Base-by-base conservation (phyloP, 2,329 filamentous ascomycete genomes). In the Alternaria triticimaculans region DNA sequence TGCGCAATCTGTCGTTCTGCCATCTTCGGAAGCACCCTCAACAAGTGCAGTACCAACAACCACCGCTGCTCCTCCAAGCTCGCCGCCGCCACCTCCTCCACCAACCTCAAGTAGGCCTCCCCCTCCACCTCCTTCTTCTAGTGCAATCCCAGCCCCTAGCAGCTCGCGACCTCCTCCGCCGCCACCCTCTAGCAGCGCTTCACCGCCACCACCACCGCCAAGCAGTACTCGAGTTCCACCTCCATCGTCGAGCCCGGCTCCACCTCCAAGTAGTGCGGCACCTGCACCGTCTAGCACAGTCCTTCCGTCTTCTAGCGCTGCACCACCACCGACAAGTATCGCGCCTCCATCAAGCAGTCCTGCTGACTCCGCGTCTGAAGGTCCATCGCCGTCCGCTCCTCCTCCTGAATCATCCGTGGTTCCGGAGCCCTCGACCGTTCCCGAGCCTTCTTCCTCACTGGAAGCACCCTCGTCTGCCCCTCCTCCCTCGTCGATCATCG, bases 341-440 rank as follows among this genome's bases (percentile, higher is more conserved):
- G 62, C 62, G 49, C 59, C 66, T 63, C 60, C 60, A 59, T 65
- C 68, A 62, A 69, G 69, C 64, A 69, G 65, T 59, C 45, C 60
- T 64, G 67, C 72, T 74, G 66, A 76, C 68, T 64, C 65, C 23
- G 53, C 63, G 30, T 69, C 70, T 58, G 62, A 71, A 74, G 70
- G 28, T 56, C 56, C 70, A 21, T 49, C 63, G 12, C 49, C 58
- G 30, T 53, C 57, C 6, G n/a, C 43, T 33, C 23, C 41, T n/a
- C 21, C 50, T 8, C 11, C n/a, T 9, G 50, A 44, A 51, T 50
- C 50, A 12, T 51, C 65, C 15, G n/a, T 43, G 18, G 20, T 23
- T 3, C 25, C 46, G 11, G 43, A 51, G 25, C 18, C 59, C 21
- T 59, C 63, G 7, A 44, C 26, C 50, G 26, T 56, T 4, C 8